Conservation (phyloP, 148 eudicot species). For the Fagopyrum esculentum region DNA sequence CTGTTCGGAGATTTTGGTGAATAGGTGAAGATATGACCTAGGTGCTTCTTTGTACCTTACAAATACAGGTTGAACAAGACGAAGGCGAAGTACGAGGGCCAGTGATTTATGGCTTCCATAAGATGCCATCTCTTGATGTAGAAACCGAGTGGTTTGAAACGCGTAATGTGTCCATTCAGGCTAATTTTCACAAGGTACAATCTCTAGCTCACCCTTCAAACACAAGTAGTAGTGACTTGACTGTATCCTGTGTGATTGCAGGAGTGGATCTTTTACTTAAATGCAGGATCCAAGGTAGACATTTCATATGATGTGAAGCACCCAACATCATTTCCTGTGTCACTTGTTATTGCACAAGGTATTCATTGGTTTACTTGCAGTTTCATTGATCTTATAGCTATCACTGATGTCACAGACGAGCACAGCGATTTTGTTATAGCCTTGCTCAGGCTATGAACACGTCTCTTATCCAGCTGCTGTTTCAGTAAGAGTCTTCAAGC, state of each 20-base stretch:
- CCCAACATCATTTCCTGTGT: constrained; percentile 31
- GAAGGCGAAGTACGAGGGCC: constrained; percentile 31
- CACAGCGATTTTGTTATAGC: neutral
- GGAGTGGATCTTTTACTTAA: constrained; percentile 53
- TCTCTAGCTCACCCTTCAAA: neutral
- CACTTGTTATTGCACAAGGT: constrained; percentile 49
- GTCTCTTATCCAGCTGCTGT: neutral
- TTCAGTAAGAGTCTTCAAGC: no score
- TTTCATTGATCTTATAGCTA: neutral
- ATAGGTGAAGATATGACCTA: neutral
- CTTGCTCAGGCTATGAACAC: neutral
- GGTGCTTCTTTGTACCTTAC: constrained; percentile 12
- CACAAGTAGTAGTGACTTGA: neutral
- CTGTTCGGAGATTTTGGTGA: constrained; percentile 3
- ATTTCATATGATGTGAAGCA: constrained; percentile 39
- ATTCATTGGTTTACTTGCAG: constrained; percentile 11
- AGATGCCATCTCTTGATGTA: constrained; percentile 51
- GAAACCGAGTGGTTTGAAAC: constrained; percentile 39
- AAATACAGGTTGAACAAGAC: constrained; percentile 36
- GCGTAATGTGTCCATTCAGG: constrained; percentile 23
- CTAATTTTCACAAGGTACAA: constrained; percentile 31
- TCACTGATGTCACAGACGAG: neutral
- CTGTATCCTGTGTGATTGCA: constrained; percentile 16
- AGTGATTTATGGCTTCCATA: constrained; percentile 58
- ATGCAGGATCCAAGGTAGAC: constrained; percentile 39